phyloP scores from a whole-genome alignment of 2,329 filamentous ascomycete species.

The Dactylellina haptotyla region DNA sequence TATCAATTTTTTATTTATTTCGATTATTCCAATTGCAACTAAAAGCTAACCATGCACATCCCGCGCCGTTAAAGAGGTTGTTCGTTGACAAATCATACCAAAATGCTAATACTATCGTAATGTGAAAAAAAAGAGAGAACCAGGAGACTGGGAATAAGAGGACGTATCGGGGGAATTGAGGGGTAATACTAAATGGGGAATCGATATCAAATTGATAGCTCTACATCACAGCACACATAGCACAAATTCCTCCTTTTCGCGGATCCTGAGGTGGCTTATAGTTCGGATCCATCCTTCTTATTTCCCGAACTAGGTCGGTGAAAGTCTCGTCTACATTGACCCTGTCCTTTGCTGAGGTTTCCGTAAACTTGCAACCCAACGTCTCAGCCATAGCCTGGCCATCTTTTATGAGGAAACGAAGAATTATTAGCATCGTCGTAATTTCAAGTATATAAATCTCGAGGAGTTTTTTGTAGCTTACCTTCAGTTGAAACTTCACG shows the following conservation, averaged over 20 bases:
- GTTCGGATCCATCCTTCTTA: conserved; percentile 82
- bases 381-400: conserved; percentile 83
- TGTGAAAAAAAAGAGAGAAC: too few relatives aligned
- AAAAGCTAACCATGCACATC: too few relatives aligned
- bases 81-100: too few relatives aligned
- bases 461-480: conserved; percentile 70
- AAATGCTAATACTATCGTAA: too few relatives aligned
- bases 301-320: conserved; percentile 97
- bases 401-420: conserved; percentile 68
- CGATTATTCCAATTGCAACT: too few relatives aligned
- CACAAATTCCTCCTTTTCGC: neutral
- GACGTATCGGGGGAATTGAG: too few relatives aligned
- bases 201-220: neutral
- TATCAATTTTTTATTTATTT: too few relatives aligned
- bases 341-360: conserved; percentile 96
- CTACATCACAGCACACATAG: neutral
- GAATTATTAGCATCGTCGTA: neutral
- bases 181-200: too few relatives aligned
- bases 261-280: neutral
- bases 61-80: too few relatives aligned
- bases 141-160: too few relatives aligned
- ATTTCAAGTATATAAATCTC: conserved; percentile 63
- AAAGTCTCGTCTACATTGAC: conserved; percentile 99
- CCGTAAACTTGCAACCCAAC: conserved; percentile 97
- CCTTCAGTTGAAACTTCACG: conserved; percentile 91